Conservation (phyloP, 371 early-diverging fungal genomes). For the Circinella minor region DNA sequence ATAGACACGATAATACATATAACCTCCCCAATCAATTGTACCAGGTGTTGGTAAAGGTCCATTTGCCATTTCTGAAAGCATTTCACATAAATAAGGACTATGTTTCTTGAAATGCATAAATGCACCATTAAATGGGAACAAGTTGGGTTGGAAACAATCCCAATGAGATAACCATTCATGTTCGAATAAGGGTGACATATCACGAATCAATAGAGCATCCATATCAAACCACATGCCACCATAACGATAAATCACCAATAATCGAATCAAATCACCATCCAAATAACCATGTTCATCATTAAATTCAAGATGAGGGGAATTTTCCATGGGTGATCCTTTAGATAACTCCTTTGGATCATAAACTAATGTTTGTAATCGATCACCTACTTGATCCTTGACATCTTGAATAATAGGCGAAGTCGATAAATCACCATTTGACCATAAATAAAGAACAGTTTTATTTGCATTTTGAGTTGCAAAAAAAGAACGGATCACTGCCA, state of each 20-base stretch:
- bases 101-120: slow-evolving; percentile 56
- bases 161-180: slow-evolving; percentile 60
- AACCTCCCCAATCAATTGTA: slow-evolving; percentile 59
- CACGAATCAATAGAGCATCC: slow-evolving; percentile 56
- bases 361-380: slow-evolving; percentile 36
- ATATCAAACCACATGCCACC: slow-evolving; percentile 68
- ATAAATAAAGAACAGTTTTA: slow-evolving; percentile 42
- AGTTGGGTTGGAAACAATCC: slow-evolving; percentile 61
- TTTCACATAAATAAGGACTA: slow-evolving; percentile 58
- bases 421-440: slow-evolving; percentile 58
- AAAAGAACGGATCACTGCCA: slow-evolving; percentile 52
- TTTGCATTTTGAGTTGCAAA: slow-evolving; percentile 54
- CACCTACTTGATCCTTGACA: slow-evolving; percentile 39
- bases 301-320: slow-evolving; percentile 42
- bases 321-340: slow-evolving; percentile 53
- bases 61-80: slow-evolving; percentile 54
- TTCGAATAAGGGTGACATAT: slow-evolving; percentile 54
- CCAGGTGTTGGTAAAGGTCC: slow-evolving; percentile 52
- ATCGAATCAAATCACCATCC: slow-evolving; percentile 56
- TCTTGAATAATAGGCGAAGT: slow-evolving; percentile 37
- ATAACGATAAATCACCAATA: slow-evolving; percentile 52
- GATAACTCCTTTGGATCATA: slow-evolving; percentile 45
- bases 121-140: slow-evolving; percentile 59
- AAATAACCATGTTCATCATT: slow-evolving; percentile 54
- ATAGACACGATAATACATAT: slow-evolving; percentile 55